Percentiles rank a stretch among this genome's conserved stretches.
Conservation (phyloP, 1,139 yeast species). For the Debaryomycetaceae sp. region DNA sequence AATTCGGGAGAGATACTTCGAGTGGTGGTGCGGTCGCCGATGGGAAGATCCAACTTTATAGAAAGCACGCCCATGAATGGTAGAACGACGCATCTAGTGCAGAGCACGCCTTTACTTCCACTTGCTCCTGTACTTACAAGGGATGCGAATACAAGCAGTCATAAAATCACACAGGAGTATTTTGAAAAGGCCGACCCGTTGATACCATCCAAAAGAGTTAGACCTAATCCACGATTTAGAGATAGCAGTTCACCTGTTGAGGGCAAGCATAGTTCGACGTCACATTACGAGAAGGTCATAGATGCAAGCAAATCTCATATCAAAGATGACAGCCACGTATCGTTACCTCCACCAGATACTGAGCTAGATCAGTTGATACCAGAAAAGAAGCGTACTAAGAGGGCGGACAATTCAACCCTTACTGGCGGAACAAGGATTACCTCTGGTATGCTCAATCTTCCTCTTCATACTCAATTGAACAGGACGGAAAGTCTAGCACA, state of each 20-base stretch:
- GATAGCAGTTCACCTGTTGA: neutral
- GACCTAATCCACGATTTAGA: neutral
- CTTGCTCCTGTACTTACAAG: slow-evolving; percentile 21
- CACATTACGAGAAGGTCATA: neutral
- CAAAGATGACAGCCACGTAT: slow-evolving; percentile 19
- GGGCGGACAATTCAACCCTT: slow-evolving; percentile 9
- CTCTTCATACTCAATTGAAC: slow-evolving; percentile 23
- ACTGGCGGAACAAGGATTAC: slow-evolving; percentile 43
- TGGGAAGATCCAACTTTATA: slow-evolving; percentile 5
- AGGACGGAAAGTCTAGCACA: slow-evolving; percentile 10
- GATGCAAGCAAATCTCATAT: neutral
- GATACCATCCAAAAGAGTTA: slow-evolving; percentile 21
- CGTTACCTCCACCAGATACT: slow-evolving; percentile 37
- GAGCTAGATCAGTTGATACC: slow-evolving; percentile 24
- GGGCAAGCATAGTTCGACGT: neutral
- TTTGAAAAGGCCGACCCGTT: slow-evolving; percentile 26
- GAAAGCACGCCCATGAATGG: slow-evolving; percentile 7
- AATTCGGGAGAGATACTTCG: slow-evolving; percentile 52
- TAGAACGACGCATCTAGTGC: slow-evolving; percentile 8
- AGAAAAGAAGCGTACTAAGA: slow-evolving; percentile 12
- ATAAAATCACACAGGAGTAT: slow-evolving; percentile 23
- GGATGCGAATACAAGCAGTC: slow-evolving; percentile 14
- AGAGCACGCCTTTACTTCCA: slow-evolving; percentile 20
- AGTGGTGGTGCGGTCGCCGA: slow-evolving; percentile 47
- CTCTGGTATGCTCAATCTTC: slow-evolving; percentile 59